A percentile compares a stretch with the other conserved stretches of the same genome.
phyloP scores from a whole-genome alignment of 768 basidiomycete species.

The Galerina sulciceps region DNA sequence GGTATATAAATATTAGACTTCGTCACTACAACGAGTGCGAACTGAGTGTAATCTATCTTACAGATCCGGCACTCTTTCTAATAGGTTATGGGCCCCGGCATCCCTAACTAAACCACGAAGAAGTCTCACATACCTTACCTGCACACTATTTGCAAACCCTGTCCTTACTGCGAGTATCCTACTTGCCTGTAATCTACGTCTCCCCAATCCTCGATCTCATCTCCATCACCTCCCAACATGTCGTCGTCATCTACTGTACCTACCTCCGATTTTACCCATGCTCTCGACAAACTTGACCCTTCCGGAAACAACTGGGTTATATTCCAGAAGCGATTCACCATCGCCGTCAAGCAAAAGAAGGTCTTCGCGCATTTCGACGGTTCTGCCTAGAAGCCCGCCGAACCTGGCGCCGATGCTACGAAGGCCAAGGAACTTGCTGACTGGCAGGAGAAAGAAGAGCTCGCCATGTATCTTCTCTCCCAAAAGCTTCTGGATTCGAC shows the following conservation, averaged over 20 bases:
- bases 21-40: too few species aligned
- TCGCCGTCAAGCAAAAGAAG: not conserved
- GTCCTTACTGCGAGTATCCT: not conserved
- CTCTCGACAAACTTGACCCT: not conserved
- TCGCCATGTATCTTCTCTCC: not conserved
- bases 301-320: not conserved
- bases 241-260: not conserved
- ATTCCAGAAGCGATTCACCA: not conserved
- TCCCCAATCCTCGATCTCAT: not conserved
- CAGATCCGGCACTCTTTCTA: too few species aligned
- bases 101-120: not conserved
- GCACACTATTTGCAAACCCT: not conserved
- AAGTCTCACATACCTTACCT: not conserved
- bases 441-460: constrained; percentile 1
- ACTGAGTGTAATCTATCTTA: too few species aligned
- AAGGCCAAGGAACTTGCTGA: not conserved
- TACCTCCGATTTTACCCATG: not conserved
- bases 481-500: not conserved
- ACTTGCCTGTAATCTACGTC: too few species aligned
- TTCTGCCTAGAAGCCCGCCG: not conserved
- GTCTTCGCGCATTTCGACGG: not conserved
- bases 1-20: too few species aligned
- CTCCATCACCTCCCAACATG: not conserved
- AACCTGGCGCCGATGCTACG: not conserved
- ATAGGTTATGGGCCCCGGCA: not conserved